phyloP scores from a whole-genome alignment of 306 rosid genomes.

The Castanospermum australe region DNA sequence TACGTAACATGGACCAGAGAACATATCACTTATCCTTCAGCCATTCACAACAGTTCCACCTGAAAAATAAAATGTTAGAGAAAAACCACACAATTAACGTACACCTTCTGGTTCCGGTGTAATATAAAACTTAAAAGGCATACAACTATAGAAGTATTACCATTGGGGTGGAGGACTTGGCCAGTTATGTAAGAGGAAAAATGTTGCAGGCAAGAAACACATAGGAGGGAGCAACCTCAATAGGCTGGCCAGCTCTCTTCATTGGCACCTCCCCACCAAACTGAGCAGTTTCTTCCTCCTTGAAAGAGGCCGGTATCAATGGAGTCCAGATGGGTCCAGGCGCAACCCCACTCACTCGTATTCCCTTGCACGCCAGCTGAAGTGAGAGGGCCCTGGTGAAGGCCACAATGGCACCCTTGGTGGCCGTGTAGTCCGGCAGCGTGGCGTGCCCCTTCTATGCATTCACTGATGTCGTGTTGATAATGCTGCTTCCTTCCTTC shows the following conservation, averaged over 20 bases:
- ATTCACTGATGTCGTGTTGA: constrained; percentile 68
- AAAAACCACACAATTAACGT: not conserved
- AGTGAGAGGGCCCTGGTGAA: constrained; percentile 70
- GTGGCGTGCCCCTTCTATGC: constrained; percentile 58
- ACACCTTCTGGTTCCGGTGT: not conserved
- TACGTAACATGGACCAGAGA: not conserved
- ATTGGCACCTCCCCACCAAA: constrained; percentile 57
- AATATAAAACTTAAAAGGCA: not conserved
- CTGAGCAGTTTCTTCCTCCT: constrained; percentile 27
- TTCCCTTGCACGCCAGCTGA: constrained; percentile 53
- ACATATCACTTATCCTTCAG: constrained; percentile 22
- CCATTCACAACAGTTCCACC: constrained; percentile 65
- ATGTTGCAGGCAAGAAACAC: constrained; percentile 67
- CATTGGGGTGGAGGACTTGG: constrained; percentile 86
- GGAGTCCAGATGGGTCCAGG: constrained; percentile 93
- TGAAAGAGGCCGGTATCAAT: constrained; percentile 46
- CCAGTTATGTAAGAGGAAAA: constrained; percentile 76
- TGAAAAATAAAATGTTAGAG: constrained; percentile 30
- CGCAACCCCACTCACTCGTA: constrained; percentile 81
- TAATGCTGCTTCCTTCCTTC: constrained; percentile 76
- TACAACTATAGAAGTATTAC: constrained; percentile 18
- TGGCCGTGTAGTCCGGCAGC: constrained; percentile 61
- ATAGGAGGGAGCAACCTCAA: constrained; percentile 72
- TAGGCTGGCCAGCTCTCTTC: constrained; percentile 82
- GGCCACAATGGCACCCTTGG: constrained; percentile 76